Base-by-base conservation (phyloP, 2,329 filamentous ascomycete genomes). In the Aureobasidium melanogenum region DNA sequence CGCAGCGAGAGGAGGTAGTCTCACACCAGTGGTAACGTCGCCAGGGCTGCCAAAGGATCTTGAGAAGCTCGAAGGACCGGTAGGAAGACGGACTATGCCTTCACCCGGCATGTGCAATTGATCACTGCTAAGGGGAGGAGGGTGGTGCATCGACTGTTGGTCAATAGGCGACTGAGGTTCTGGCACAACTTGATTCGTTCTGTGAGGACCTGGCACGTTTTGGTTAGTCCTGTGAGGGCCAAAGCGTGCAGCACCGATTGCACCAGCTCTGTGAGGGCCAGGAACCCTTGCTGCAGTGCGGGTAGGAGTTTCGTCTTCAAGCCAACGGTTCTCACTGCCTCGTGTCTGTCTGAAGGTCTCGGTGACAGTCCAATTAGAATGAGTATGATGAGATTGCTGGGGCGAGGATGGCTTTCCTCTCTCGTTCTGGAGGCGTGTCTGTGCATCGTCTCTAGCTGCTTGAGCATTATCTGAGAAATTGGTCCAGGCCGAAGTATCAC, bases 311-410 rank as follows among this genome's bases (percentile, higher is more conserved):
- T 44, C 39, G 1, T 59, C 69, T 36, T 70, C 70, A 46, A 70
- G 67, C 54, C 63, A 67, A 32, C 63, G 63, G 39, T 55, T 36
- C 48, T 66, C 57, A 22, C 65, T 63, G n/a, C 63, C 56, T 17
- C 66, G 64, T 4, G 70, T 72, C 64, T 73, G 68, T 65, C 69
- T 71, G 66, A 73, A 74, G 0, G 71, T 74, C 65, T 73, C 71
- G 15, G 32, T 22, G n/a, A 56, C 54, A 51, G 67, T 68, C 63
- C 63, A 65, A 17, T 48, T 50, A 30, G 38, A 5, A 12, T 44
- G 24, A 17, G 41, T 30, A 14, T 47, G 54, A n/a, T 30, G 44
- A 10, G 44, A 24, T 39, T 63, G 59, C 17, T 44, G 59, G 1
- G 39, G 58, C 10, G 43, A 38, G 22, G 44, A 28, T 9, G 41